Percentiles rank a stretch among this genome's conserved stretches.
Conservation (phyloP, 805 yeast genomes). For the Dipodascus geniculatus region DNA sequence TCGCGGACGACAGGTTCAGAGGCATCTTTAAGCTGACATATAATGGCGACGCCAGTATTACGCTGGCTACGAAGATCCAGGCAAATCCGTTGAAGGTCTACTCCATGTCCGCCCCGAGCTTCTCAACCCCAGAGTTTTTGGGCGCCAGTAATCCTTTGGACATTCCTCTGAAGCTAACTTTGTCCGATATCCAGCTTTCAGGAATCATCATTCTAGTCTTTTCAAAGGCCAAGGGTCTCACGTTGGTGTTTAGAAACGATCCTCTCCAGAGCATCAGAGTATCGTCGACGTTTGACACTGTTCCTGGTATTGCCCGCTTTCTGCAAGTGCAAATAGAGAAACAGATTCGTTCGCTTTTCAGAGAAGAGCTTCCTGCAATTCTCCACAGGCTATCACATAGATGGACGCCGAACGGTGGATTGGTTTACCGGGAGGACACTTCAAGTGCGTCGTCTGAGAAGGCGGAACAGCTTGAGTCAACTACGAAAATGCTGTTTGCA, state of each 20-base stretch:
- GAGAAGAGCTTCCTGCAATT: constrained; percentile 75
- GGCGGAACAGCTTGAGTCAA: constrained; percentile 25
- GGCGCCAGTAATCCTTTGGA: constrained; percentile 58
- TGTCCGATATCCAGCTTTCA: constrained; percentile 58
- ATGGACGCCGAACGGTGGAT: constrained; percentile 36
- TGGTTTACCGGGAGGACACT: neutral
- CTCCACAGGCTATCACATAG: constrained; percentile 64
- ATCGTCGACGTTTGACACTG: constrained; percentile 75
- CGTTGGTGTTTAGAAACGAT: constrained; percentile 79
- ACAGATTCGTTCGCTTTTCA: constrained; percentile 66
- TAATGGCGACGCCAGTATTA: constrained; percentile 63
- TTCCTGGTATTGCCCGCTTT: constrained; percentile 73
- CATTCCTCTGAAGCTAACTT: constrained; percentile 64
- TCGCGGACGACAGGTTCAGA: constrained; percentile 62
- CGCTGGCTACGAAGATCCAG: constrained; percentile 67
- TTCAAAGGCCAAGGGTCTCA: constrained; percentile 69
- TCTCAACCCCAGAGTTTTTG: constrained; percentile 55
- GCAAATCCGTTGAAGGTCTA: constrained; percentile 75
- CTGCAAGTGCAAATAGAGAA: constrained; percentile 72
- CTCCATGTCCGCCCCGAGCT: constrained; percentile 31
- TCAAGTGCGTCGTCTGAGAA: constrained; percentile 9
- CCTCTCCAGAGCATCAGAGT: constrained; percentile 77
- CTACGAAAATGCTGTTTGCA: constrained; percentile 27
- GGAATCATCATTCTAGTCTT: constrained; percentile 82
- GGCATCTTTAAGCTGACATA: constrained; percentile 74